Evolutionary conservation across 768 basidiomycete species (phyloP), one percentile per base, ranked within the genome.

Genomic region (Arthromyces matolae): DNA sequence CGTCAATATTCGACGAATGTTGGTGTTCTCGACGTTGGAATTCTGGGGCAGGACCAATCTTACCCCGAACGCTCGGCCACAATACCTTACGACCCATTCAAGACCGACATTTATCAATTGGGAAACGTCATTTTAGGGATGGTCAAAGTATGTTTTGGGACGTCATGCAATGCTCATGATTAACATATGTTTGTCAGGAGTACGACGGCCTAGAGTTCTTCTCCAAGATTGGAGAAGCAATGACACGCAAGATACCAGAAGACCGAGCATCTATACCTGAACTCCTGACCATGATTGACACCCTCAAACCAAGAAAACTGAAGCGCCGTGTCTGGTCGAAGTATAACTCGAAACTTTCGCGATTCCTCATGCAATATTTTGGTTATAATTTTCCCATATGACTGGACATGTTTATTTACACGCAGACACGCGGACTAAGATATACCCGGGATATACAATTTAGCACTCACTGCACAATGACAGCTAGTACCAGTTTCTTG

Each of bases 41-140:
- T 71, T 2, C 50, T 53, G 8, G 76, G 73, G 0, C 75, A 68
- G 3, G 76, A 80, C 55, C 66, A 65, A 41, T 58, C 69, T 0
- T 67, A 65, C 0, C 75, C 75, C 1, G 73, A 75, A 37, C 56
- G 42, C 16, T 45, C 39, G 5, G 19, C 49, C 5, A 22, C 47
- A 0, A 32, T 50, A 0, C 63, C 57, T 1, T 56, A 62, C 8
- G 53, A 78, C 48, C 71, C 73, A 0, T 78, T 77, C 34, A 57
- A 67, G 0, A 68, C 67, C 0, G 77, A 78, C 31, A 58, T 78
- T 3, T 78, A 73, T 49, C 68, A 68, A 25, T 49, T 76, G 0
- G 74, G 72, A 0, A 75, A 75, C 33, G 42, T 33, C 1, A 39
- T 47, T 27, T 33, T 50, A 4, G 16, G 28, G 2, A 24, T 39